Conservation (phyloP, 768 basidiomycete genomes). For the Mycena leptocephala region DNA sequence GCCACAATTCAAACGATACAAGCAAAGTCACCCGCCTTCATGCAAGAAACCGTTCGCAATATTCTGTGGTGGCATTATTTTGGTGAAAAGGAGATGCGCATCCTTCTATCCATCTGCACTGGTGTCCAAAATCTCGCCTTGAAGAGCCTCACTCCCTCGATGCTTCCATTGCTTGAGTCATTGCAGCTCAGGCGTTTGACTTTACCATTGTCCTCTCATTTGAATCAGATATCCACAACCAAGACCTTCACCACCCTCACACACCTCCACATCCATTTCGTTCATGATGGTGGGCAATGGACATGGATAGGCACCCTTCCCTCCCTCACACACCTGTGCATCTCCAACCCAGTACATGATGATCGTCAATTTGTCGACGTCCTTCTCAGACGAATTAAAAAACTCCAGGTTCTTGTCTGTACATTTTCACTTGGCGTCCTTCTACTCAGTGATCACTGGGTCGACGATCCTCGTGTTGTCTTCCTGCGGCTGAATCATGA, state of each 20-base stretch:
- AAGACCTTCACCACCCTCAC: not conserved
- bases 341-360: not conserved
- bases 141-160: not conserved
- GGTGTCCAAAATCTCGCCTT: not conserved
- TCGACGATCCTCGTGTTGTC: not conserved
- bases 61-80: not conserved
- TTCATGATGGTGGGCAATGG: too few species aligned
- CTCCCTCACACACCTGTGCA: not conserved
- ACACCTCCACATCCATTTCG: not conserved
- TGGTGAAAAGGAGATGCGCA: not conserved
- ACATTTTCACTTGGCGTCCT: not conserved
- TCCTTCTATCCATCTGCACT: not conserved
- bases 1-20: not conserved
- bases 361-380: not conserved
- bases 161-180: not conserved
- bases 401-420: not conserved
- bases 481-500: not conserved
- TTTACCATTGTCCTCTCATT: not conserved
- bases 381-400: not conserved
- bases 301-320: not conserved
- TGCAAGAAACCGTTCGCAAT: not conserved
- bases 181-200: not conserved
- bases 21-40: not conserved
- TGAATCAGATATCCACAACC: not conserved
- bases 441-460: not conserved